These are phyloP conservation scores for Exsudoporus floridanus DNA, from an alignment of 1,284 basidiomycete species.

Conservation along the genomic window DNA sequence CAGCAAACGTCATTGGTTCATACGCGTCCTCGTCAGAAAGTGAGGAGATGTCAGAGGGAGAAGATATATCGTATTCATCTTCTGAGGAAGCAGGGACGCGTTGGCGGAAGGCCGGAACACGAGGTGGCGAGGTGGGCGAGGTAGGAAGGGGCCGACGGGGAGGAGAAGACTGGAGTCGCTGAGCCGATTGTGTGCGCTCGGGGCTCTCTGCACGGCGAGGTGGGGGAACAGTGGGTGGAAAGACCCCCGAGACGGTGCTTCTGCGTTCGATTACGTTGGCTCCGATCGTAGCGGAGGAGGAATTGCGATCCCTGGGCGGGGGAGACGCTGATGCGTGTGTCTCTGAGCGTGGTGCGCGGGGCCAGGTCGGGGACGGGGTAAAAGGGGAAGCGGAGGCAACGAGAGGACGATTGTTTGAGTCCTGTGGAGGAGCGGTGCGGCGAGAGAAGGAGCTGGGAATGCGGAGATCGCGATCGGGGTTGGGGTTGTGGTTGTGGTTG, in stretches of 20 bases:
- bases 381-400: background rate
- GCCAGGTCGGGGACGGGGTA: constrained; percentile 13
- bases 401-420: background rate
- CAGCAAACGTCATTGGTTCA: constrained; percentile 32
- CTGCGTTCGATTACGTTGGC: constrained; percentile 24
- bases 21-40: constrained; percentile 16
- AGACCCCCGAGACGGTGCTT: constrained; percentile 31
- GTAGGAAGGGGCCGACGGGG: constrained; percentile 32
- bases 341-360: constrained; percentile 7
- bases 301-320: constrained; percentile 22
- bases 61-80: constrained; percentile 18
- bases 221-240: background rate
- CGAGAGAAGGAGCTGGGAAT: constrained; percentile 30
- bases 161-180: constrained; percentile 17
- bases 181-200: constrained; percentile 10
- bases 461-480: constrained; percentile 22
- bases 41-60: constrained; percentile 15
- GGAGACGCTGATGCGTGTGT: constrained; percentile 6
- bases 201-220: constrained; percentile 13
- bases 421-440: constrained; percentile 18
- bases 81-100: constrained; percentile 8
- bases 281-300: constrained; percentile 7
- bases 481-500: background rate
- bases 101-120: constrained; percentile 14
- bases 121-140: constrained; percentile 21